Evolutionary conservation across 2,329 filamentous ascomycete species (phyloP).

Genomic region (Leptoxyphium fumago): DNA sequence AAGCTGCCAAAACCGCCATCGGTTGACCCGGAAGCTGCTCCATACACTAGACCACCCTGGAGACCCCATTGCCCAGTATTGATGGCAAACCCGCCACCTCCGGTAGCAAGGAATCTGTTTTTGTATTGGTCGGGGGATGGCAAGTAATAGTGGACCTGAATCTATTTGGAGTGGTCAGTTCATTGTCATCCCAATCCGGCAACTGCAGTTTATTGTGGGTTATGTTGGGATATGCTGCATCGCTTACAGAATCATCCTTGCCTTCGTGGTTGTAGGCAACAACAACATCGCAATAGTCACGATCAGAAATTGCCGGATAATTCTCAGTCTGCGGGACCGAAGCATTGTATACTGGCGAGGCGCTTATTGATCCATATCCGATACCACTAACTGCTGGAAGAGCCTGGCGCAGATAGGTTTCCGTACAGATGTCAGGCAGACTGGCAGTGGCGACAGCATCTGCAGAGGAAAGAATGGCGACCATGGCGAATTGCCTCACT

Average conservation of each 20-base stretch:
- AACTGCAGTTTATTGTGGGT: no score
- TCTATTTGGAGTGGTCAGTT: not conserved
- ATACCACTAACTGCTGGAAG: slow-evolving; percentile 7
- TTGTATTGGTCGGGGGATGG: slow-evolving; percentile 29
- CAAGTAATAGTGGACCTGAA: slow-evolving; percentile 28
- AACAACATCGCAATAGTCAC: slow-evolving; percentile 29
- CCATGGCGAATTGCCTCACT: no score
- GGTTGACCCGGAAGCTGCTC: slow-evolving; percentile 34
- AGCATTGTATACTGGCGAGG: slow-evolving; percentile 19
- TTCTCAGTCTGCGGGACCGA: slow-evolving; percentile 14
- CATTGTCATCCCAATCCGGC: no score
- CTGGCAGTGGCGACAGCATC: not conserved
- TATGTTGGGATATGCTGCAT: no score
- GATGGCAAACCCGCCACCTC: slow-evolving; percentile 29
- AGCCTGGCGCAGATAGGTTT: not conserved
- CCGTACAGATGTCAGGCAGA: not conserved
- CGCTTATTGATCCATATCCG: slow-evolving; percentile 24
- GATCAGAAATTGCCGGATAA: slow-evolving; percentile 17
- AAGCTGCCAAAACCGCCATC: slow-evolving; percentile 38
- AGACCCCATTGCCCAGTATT: slow-evolving; percentile 17
- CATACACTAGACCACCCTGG: slow-evolving; percentile 26
- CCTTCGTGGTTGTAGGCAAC: slow-evolving; percentile 31
- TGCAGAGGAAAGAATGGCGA: not conserved
- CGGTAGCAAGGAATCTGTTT: slow-evolving; percentile 32
- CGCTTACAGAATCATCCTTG: slow-evolving; percentile 9